Base-by-base conservation (phyloP, 306 rosid genomes). In the Cicer pinnatifidum region DNA sequence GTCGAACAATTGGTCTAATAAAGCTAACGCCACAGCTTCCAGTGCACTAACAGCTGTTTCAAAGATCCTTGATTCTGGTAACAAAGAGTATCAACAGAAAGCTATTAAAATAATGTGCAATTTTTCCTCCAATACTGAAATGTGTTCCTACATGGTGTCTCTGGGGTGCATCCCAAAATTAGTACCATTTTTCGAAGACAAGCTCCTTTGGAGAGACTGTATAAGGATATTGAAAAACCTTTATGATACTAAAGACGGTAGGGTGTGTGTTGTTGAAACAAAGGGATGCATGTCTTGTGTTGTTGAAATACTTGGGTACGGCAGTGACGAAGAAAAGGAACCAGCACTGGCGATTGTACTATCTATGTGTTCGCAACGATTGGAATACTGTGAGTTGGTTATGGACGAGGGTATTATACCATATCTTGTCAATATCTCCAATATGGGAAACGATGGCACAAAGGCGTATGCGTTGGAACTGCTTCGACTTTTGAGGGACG, bases 351-450 rank as follows among this genome's bases (percentile, higher is more conserved):
- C 47, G 45, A 81, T 89, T 82, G 85, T 93, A 9, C 93, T 93
- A 82, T 82, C 93, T 16, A 58, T 93, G 63, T 93, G 98, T 67
- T 91, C 97, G 39, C 94, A 93, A 75, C 87, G 90, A 1, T 62
- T 71, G 47, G 88, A 85, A 10, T 91, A 89, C 71, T 93, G 98
- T 64, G 71, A 72, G 68, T 41, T 91, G 81, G 91, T 88, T 72
- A 78, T 89, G 96, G 61, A 81, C n/a, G 93, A 89, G 81, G 97
- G 91, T 48, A 83, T 93, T 51, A 79, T 91, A 33, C 94, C 96
- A 70, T 67, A 86, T 17, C 93, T 93, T 67, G 85, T 82, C 35
- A 3, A 6, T 37, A 80, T 91, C 75, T 88, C 96, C 53, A 8
- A 76, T 63, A 84, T 60, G 20, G 97, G 98, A 40, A 91, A 60